Base-by-base conservation (phyloP, 176 grass and related monocot species). In the Olyra latifolia region DNA sequence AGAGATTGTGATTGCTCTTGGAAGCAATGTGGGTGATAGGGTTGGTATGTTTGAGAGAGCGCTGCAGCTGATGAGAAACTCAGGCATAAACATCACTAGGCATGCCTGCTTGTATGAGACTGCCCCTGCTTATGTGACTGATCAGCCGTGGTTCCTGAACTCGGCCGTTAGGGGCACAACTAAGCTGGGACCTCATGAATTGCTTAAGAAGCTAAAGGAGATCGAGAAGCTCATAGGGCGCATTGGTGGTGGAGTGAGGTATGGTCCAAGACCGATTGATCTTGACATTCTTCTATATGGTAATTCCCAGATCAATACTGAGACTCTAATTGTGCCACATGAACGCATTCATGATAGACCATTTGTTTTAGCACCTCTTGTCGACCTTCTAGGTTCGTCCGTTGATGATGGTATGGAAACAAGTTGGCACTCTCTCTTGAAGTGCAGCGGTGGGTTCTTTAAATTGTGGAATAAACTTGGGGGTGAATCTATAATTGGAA, bases 221-320 rank as follows among this genome's bases (percentile, higher is more conserved):
- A 94, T 98, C 4, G 95, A 98, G 83, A 94, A 78, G 38, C 69
- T 80, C 77, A 75, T 98, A 45, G 95, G 95, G 9, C 85, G 87
- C 28, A 87, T 74, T 30, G 71, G 63, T 27, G 89, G 68, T 27
- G 89, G 92, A 10, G 83, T 98, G 71, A 74, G 92, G 59, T 98
- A 92, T 65, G 95, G 95, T 5, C 95, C 92, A 9, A 94, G 95
- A 74, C 89, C 92, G 8, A 92, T 98, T 2, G 95, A 98, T 61
- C 76, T 98, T 22, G 95, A 98, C 63, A 98, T 98, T 82, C 87
- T 98, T 78, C 87, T 98, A 5, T 94, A 94, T 53, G 95, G 91
- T 0, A 82, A 71, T 12, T 76, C 71, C 42, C 49, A 55, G 66
- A 86, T 98, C 30, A 30, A 56, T 41, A 92, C 73, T 3, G 92